Evolutionary conservation across 176 grass and related monocot genomes (phyloP), one percentile per base, ranked within the genome.

Genomic region (Phyllostachys edulis): DNA sequence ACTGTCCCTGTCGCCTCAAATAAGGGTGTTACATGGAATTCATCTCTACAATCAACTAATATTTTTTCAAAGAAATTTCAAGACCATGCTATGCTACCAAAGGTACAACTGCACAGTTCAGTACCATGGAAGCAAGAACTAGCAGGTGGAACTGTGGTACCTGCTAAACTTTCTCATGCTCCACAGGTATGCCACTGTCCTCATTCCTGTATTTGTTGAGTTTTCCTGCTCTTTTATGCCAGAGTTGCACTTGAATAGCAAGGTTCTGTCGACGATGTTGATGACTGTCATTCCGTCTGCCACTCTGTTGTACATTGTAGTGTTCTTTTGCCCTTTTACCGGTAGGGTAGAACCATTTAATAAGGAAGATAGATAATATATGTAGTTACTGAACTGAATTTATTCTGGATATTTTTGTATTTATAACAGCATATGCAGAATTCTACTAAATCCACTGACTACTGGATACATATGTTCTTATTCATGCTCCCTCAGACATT

Each of bases 71-170:
- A 80, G 50, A 73, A 86, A 76, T 78, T 89, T 85, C 84, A 80
- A 84, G 61, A 80, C 56, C 69, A 12, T 80, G 49, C 59, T 36
- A 79, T 80, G 67, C 37, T 71, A 77, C 71, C 63, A 81, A 82
- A 84, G 51, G 77, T 69, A 82, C 73, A 77, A 34, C 40, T 51
- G 32, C 29, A 15, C 42, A 87, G 87, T 41, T 59, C 86, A 83
- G 41, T 46, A 80, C 41, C 81, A 81, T 77, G 76, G 74, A 93
- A 90, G 88, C 89, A 83, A 36, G 74, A 86, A 83, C 32, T 47
- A 57, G 51, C 75, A 64, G 54, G 57, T 77, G 52, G 78, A 86
- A 40, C 67, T 5, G 38, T n/a, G 77, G 23, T 63, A 20, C 66
- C 82, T 56, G 66, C 59, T 85, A 85, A 63, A 85, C 55, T 38